A percentile compares a stretch with the other conserved stretches of the same genome.
Evolutionary conservation across 2,329 filamentous ascomycete species (phyloP).

Genomic region (Venturia nashicola): DNA sequence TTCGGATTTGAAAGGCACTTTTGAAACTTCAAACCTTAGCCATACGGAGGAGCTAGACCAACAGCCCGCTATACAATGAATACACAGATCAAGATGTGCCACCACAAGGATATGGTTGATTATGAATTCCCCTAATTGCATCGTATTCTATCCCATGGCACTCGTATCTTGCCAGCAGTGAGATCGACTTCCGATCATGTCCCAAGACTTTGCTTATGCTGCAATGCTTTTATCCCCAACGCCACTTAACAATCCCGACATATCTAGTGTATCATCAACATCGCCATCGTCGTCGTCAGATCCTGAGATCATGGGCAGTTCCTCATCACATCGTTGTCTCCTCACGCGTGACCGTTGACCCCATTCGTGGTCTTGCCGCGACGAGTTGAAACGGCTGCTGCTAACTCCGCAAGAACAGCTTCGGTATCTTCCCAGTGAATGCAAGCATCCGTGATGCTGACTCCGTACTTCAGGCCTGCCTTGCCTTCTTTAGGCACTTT

Average conservation of each 20-base stretch:
- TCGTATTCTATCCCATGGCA: too few species aligned
- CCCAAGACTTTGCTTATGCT: not conserved
- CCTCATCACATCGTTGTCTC: not conserved
- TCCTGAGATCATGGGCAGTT: not conserved
- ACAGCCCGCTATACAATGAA: too few species aligned
- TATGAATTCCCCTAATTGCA: too few species aligned
- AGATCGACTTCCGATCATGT: too few species aligned
- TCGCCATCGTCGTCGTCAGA: not conserved
- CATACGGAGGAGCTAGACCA: too few species aligned
- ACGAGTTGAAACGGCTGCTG: slow-evolving; percentile 65
- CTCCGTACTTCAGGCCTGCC: slow-evolving; percentile 75
- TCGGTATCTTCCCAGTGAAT: slow-evolving; percentile 91
- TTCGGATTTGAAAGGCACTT: too few species aligned
- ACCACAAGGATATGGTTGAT: too few species aligned
- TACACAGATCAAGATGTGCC: too few species aligned
- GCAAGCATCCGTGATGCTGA: slow-evolving; percentile 95
- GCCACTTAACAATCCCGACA: not conserved
- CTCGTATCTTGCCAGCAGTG: too few species aligned
- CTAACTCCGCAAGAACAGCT: slow-evolving; percentile 62
- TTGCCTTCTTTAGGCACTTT: slow-evolving; percentile 85
- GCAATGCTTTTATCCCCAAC: not conserved
- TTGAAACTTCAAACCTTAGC: too few species aligned
- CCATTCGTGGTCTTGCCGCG: slow-evolving; percentile 30
- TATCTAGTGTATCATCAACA: not conserved
- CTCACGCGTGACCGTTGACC: not conserved